phyloP scores from a whole-genome alignment of 225 moss, liverwort and hornwort species.

The Lunularia cruciata region DNA sequence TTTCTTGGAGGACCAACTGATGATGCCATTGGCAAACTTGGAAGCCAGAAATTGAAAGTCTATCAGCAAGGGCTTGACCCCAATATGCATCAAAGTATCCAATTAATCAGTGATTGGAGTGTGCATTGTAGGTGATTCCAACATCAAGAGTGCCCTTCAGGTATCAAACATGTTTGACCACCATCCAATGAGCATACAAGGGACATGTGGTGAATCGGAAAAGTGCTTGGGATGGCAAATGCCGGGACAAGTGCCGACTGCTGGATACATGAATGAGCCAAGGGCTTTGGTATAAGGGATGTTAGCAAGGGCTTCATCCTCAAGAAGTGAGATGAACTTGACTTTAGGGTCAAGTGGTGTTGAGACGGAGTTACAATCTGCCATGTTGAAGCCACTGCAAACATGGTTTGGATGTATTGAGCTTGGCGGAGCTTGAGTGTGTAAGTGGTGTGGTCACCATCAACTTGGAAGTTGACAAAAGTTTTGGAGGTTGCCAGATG shows the following conservation, averaged over 20 bases:
- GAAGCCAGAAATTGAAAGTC: not conserved
- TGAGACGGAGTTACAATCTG: not conserved
- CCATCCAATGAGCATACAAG: not conserved
- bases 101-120: not conserved
- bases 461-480: no score
- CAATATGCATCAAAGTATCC: not conserved
- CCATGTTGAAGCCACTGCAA: constrained; percentile 13
- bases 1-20: not conserved
- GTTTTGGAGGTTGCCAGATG: no score
- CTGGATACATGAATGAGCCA: constrained; percentile 14
- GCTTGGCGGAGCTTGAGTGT: no score
- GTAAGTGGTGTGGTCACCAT: no score
- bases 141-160: not conserved
- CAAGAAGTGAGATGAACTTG: not conserved
- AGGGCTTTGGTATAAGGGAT: constrained; percentile 3
- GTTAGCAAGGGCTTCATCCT: not conserved
- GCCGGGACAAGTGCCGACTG: constrained; percentile 8
- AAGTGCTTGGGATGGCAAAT: not conserved
- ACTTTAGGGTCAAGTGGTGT: not conserved
- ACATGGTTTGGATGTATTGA: not conserved
- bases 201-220: not conserved
- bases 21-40: not conserved
- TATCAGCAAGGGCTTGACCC: not conserved
- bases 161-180: constrained; percentile 13
- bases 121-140: not conserved